Percentiles rank a stretch among this genome's conserved stretches.
Evolutionary conservation across 306 rosid species (phyloP).

Genomic region (Rubus idaeus): DNA sequence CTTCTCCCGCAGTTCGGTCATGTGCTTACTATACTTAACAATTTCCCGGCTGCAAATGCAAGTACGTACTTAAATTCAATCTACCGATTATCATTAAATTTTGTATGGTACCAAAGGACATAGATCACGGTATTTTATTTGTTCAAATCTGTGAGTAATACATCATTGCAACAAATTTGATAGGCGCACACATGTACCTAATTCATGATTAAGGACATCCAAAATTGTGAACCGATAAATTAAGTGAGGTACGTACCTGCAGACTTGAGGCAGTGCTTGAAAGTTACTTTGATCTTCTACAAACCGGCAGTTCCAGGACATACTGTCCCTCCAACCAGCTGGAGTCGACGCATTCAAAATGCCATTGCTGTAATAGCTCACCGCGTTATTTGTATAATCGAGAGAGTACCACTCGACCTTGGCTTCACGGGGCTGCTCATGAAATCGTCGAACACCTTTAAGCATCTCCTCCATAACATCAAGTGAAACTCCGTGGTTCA

Average conservation of each 20-base stretch:
- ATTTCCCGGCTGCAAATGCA: constrained; percentile 10
- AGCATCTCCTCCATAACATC: constrained; percentile 31
- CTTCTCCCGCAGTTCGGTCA: not conserved
- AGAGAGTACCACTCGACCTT: constrained; percentile 47
- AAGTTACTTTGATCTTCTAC: not conserved
- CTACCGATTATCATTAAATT: too few relatives aligned
- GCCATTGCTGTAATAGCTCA: constrained; percentile 44
- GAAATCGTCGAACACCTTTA: constrained; percentile 36
- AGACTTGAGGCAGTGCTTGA: constrained; percentile 23
- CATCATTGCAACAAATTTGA: too few relatives aligned
- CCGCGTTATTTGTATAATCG: constrained; percentile 17
- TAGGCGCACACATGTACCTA: too few relatives aligned
- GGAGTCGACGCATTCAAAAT: constrained; percentile 33
- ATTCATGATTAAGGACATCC: not conserved
- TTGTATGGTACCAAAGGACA: too few relatives aligned
- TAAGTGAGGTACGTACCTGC: constrained; percentile 21
- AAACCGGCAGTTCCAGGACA: not conserved
- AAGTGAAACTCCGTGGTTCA: constrained; percentile 48
- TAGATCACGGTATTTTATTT: too few relatives aligned
- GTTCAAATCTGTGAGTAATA: too few relatives aligned
- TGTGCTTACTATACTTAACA: constrained; percentile 8
- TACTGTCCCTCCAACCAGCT: constrained; percentile 30
- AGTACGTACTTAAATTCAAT: not conserved
- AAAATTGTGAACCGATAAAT: not conserved
- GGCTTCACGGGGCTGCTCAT: constrained; percentile 49